Evolutionary conservation across 2,329 filamentous ascomycete species (phyloP).

Genomic region (Xylariaceae sp.): DNA sequence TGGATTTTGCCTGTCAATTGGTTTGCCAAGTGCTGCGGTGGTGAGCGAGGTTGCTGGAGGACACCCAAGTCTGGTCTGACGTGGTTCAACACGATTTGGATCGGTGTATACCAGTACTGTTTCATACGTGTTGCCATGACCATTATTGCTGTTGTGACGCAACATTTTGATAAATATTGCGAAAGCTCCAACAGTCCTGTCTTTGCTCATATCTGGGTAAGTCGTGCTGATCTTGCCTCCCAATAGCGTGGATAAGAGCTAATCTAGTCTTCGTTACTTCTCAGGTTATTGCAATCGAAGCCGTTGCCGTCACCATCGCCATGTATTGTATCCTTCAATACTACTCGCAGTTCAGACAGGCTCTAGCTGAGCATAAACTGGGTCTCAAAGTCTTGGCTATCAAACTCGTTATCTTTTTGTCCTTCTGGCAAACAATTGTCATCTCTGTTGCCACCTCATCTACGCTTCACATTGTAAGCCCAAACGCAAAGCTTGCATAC

Average conservation of each 20-base stretch:
- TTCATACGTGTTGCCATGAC: conserved; percentile 82
- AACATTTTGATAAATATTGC: conserved; percentile 75
- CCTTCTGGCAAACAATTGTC: conserved; percentile 77
- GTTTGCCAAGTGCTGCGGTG: conserved; percentile 73
- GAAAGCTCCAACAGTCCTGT: conserved; percentile 77
- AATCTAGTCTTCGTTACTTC: background rate
- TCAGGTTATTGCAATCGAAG: conserved; percentile 71
- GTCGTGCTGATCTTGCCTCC: conserved; percentile 28
- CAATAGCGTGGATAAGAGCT: background rate
- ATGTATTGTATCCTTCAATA: conserved; percentile 92
- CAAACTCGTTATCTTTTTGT: conserved; percentile 90
- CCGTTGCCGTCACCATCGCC: conserved; percentile 75
- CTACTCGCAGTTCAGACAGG: conserved; percentile 75
- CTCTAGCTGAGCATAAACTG: conserved; percentile 71
- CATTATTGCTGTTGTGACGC: conserved; percentile 74
- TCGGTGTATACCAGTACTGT: conserved; percentile 85
- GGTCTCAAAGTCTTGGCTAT: conserved; percentile 85
- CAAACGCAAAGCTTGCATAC: conserved; percentile 67
- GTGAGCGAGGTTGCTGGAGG: conserved; percentile 71
- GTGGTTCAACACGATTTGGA: conserved; percentile 89
- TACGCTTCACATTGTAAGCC: conserved; percentile 65
- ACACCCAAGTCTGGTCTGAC: conserved; percentile 82
- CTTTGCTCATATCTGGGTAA: conserved; percentile 85
- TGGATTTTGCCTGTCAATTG: conserved; percentile 80
- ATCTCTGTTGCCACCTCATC: conserved; percentile 58